Conservation (phyloP, 768 basidiomycete species). For the Daedaleopsis sinensis region DNA sequence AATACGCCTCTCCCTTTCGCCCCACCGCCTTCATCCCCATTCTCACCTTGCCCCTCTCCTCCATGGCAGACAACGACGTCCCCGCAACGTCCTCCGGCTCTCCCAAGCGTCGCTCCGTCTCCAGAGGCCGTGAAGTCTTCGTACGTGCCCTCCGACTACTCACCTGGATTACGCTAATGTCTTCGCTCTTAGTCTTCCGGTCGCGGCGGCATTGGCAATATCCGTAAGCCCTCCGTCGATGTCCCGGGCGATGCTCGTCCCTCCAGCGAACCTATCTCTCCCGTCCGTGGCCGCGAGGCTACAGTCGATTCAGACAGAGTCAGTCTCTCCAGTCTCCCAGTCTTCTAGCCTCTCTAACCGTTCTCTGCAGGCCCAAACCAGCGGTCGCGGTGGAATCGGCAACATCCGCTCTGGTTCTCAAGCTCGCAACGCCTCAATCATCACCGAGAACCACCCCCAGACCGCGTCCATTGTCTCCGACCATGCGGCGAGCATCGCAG, state of each 20-base stretch:
- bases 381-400: slow-evolving; percentile 82
- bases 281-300: slow-evolving; percentile 64
- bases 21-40: background rate
- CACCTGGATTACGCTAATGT: background rate
- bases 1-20: background rate
- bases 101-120: slow-evolving; percentile 42
- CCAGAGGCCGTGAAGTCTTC: slow-evolving; percentile 61
- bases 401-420: slow-evolving; percentile 84
- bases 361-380: slow-evolving; percentile 46
- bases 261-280: slow-evolving; percentile 56
- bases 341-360: slow-evolving; percentile 5
- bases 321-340: slow-evolving; percentile 12
- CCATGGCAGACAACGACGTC: slow-evolving; percentile 18
- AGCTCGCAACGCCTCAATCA: slow-evolving; percentile 35
- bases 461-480: slow-evolving; percentile 33
- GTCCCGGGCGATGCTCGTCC: slow-evolving; percentile 19
- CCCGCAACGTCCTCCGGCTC: slow-evolving; percentile 12
- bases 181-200: slow-evolving; percentile 40
- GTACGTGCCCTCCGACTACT: slow-evolving; percentile 40
- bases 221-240: slow-evolving; percentile 50
- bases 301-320: slow-evolving; percentile 41
- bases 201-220: slow-evolving; percentile 72
- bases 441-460: slow-evolving; percentile 20
- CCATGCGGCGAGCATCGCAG: slow-evolving; percentile 20
- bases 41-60: slow-evolving; percentile 1